Conservation (phyloP, 2,329 filamentous ascomycete species). For the Capronia americana region DNA sequence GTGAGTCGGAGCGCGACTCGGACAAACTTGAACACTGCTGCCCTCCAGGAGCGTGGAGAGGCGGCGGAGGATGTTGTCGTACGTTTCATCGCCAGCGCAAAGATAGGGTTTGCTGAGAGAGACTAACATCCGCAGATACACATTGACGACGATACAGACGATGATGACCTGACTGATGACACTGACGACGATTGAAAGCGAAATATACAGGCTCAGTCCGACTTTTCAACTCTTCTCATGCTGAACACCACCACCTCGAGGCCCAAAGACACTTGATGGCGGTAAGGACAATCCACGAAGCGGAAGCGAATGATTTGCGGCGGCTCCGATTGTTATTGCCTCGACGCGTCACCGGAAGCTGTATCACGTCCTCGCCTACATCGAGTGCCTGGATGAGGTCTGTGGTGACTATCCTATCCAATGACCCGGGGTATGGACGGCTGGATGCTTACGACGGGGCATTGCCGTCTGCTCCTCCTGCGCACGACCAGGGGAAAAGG, state of each 20-base stretch:
- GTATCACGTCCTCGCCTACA: neutral
- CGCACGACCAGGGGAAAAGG: neutral
- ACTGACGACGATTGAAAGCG: constrained; percentile 7
- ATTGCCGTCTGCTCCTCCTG: neutral
- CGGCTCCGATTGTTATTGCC: neutral
- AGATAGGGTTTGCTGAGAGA: neutral
- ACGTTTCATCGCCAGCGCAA: neutral
- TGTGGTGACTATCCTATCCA: neutral
- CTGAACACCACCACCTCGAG: neutral
- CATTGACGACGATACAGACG: constrained; percentile 1
- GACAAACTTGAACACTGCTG: neutral
- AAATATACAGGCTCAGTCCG: neutral
- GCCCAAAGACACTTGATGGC: neutral
- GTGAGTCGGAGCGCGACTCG: constrained; percentile 1
- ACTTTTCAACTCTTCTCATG: neutral
- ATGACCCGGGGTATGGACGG: neutral
- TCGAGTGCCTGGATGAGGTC: neutral
- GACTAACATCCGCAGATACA: neutral
- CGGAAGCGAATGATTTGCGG: neutral
- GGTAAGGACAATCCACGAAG: neutral
- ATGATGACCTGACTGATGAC: neutral
- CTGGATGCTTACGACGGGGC: neutral
- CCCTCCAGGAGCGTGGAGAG: neutral
- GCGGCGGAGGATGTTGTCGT: neutral
- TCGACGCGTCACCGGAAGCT: neutral